Conservation (phyloP, 2,329 filamentous ascomycete genomes). For the Ambrosiella beaveri region DNA sequence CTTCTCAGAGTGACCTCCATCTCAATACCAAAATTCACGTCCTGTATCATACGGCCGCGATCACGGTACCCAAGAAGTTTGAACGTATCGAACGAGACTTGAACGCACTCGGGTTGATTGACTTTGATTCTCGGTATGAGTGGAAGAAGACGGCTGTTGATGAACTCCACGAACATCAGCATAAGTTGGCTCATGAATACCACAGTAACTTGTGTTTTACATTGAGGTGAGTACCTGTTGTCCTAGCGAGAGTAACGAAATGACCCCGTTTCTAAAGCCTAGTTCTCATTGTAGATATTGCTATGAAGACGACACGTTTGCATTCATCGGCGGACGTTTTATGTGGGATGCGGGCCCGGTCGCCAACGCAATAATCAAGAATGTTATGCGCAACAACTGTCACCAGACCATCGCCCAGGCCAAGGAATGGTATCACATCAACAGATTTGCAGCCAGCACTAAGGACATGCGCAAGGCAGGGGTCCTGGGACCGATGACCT, state of each 20-base stretch:
- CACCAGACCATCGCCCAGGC: neutral
- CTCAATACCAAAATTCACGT: conserved; percentile 4
- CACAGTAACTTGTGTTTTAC: neutral
- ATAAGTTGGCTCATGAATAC: conserved; percentile 4
- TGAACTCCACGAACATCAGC: conserved; percentile 6
- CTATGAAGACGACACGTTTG: conserved; percentile 10
- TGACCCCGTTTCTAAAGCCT: neutral
- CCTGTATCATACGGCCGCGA: conserved; percentile 7
- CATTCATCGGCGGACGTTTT: conserved; percentile 11
- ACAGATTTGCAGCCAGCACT: neutral
- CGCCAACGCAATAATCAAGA: conserved; percentile 8
- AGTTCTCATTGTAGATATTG: conserved; percentile 2
- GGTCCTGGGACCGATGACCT: too few species aligned
- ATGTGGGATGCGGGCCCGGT: conserved; percentile 10
- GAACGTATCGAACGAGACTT: conserved; percentile 4
- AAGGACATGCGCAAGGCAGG: too few species aligned
- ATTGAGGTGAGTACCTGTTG: neutral
- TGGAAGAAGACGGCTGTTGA: neutral
- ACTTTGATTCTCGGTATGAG: neutral
- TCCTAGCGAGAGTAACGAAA: too few species aligned
- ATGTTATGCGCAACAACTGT: conserved; percentile 7
- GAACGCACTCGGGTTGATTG: neutral
- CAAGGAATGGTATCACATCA: neutral
- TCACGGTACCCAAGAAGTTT: conserved; percentile 1
- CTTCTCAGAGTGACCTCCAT: conserved; percentile 3